A percentile compares a stretch with the other conserved stretches of the same genome.
Conservation (phyloP, 495 filamentous ascomycete genomes). For the Pyrenula massariospora region DNA sequence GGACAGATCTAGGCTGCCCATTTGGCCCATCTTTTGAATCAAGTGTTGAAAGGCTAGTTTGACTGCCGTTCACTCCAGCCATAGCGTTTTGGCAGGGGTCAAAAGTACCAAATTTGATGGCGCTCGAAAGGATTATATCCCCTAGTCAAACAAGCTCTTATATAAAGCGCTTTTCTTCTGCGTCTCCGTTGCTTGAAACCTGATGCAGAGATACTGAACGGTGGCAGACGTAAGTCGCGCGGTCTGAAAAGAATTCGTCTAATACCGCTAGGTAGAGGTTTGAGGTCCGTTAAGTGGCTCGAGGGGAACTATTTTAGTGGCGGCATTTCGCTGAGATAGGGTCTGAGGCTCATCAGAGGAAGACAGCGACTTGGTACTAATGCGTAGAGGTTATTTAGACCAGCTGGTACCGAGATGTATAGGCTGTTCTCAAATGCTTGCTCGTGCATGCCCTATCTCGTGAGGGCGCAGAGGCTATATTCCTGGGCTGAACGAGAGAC, state of each 20-base stretch:
- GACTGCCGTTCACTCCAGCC: slow-evolving; percentile 39
- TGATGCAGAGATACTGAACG: no score
- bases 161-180: no score
- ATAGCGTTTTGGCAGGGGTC: slow-evolving; percentile 8
- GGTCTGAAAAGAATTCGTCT: no score
- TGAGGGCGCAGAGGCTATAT: no score
- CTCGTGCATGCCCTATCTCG: neutral
- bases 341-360: neutral
- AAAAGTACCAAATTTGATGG: neutral
- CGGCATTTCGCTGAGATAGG: neutral
- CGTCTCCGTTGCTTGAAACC: no score
- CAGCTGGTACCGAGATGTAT: neutral
- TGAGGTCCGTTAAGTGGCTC: no score
- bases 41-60: slow-evolving; percentile 31
- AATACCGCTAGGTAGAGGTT: no score
- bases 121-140: no score
- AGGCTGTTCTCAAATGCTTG: neutral
- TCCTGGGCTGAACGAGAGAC: no score
- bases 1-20: neutral
- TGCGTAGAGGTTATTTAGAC: neutral
- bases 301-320: no score
- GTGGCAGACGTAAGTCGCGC: no score
- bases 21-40: neutral
- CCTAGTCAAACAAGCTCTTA: no score
- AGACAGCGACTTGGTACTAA: neutral